Evolutionary conservation across 371 early-diverging fungal genomes (phyloP).

Genomic region (Syncephalis fuscata): DNA sequence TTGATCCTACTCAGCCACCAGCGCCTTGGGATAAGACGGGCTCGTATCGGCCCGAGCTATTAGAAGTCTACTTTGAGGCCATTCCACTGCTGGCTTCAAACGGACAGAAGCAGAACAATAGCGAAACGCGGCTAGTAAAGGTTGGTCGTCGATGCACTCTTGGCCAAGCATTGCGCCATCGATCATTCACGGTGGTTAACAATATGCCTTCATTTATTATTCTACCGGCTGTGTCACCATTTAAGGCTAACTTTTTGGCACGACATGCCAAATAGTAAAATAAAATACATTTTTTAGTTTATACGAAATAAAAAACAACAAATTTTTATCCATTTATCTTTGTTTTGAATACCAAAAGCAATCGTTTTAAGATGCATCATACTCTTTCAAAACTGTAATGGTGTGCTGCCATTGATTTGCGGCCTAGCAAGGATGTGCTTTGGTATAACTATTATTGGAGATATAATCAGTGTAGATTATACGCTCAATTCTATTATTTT

Average conservation of each 20-base stretch:
- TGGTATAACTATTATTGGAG: no score
- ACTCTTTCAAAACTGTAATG: no score
- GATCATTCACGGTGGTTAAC: constrained; percentile 39
- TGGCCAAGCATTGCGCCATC: constrained; percentile 26
- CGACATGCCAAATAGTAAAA: constrained; percentile 27
- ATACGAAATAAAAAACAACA: no score
- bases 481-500: no score
- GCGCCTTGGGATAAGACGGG: constrained; percentile 67
- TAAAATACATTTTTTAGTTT: no score
- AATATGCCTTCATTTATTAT: constrained; percentile 55
- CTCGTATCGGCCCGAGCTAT: constrained; percentile 41
- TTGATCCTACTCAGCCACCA: constrained; percentile 32
- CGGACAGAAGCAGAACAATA: no score
- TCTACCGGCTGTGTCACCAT: constrained; percentile 32
- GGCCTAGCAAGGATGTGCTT: no score
- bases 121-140: constrained; percentile 20
- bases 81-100: constrained; percentile 26
- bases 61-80: constrained; percentile 68
- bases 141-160: constrained; percentile 39
- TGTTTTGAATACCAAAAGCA: no score
- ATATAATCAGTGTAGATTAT: no score
- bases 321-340: no score
- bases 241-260: constrained; percentile 39
- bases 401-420: no score
- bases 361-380: no score